phyloP scores from a whole-genome alignment of 495 filamentous ascomycete species.

The Daldinia loculata region DNA sequence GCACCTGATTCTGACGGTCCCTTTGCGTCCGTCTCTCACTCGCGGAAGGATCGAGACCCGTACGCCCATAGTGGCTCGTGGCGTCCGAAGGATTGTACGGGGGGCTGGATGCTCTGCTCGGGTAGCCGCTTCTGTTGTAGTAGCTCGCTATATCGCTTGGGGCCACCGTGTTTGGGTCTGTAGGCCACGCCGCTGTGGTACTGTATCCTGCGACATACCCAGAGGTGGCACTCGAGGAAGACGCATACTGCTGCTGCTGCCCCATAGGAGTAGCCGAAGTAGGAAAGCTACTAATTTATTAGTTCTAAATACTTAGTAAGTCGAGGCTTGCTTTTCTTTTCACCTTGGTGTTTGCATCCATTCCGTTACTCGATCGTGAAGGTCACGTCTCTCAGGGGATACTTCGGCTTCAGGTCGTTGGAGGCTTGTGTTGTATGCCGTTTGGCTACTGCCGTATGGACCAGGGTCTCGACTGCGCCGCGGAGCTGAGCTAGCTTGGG shows the following conservation, averaged over 20 bases:
- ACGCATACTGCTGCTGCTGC: not conserved
- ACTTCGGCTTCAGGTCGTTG: not conserved
- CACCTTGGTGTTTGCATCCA: not conserved
- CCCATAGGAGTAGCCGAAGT: not conserved
- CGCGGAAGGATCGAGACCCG: too few relatives aligned
- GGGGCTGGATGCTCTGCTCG: not conserved
- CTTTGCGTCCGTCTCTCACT: not conserved
- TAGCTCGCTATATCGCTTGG: not conserved
- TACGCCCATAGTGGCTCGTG: not conserved
- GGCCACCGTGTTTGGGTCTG: constrained; percentile 1
- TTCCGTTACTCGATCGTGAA: not conserved
- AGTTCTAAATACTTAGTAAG: not conserved
- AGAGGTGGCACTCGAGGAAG: not conserved
- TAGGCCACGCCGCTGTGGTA: not conserved
- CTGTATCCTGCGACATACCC: not conserved
- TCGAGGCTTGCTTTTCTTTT: too few relatives aligned
- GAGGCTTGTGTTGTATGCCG: not conserved
- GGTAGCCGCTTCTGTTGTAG: not conserved
- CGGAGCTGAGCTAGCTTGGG: not conserved
- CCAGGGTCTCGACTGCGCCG: not conserved
- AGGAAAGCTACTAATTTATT: not conserved
- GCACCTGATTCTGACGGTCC: not conserved
- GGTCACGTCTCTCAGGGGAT: not conserved
- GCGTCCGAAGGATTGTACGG: not conserved
- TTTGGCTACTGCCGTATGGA: not conserved